phyloP scores from a whole-genome alignment of 2,329 filamentous ascomycete genomes.

The Pestalotiopsis sp. region DNA sequence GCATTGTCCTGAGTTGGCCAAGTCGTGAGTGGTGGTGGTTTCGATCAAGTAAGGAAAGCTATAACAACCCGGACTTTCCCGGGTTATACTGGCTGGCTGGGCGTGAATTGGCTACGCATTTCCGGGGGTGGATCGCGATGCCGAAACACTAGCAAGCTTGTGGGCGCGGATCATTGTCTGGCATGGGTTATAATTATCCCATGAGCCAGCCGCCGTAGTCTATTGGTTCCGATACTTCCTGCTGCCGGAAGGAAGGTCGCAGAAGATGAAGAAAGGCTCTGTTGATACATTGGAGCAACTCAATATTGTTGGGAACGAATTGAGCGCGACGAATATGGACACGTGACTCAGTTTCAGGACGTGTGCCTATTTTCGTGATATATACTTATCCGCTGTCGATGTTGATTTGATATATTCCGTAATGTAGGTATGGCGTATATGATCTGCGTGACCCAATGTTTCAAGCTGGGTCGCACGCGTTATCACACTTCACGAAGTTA shows the following conservation, averaged over 20 bases:
- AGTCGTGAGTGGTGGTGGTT: not conserved
- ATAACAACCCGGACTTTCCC: not conserved
- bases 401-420: not conserved
- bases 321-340: not conserved
- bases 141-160: not conserved
- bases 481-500: not conserved
- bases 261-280: not conserved
- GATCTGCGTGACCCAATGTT: not conserved
- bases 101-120: not conserved
- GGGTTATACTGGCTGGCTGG: not conserved
- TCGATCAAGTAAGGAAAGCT: not conserved
- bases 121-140: not conserved
- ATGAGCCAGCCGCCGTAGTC: not conserved
- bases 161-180: not conserved
- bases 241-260: not conserved
- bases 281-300: not conserved
- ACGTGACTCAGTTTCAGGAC: not conserved
- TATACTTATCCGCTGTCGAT: not conserved
- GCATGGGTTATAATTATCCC: not conserved
- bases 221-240: not conserved
- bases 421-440: not conserved
- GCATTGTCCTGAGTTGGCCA: not conserved
- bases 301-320: not conserved
- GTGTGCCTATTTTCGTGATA: not conserved
- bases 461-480: not conserved